Base-by-base conservation (phyloP, 768 basidiomycete species). In the Nidula microcarpa region DNA sequence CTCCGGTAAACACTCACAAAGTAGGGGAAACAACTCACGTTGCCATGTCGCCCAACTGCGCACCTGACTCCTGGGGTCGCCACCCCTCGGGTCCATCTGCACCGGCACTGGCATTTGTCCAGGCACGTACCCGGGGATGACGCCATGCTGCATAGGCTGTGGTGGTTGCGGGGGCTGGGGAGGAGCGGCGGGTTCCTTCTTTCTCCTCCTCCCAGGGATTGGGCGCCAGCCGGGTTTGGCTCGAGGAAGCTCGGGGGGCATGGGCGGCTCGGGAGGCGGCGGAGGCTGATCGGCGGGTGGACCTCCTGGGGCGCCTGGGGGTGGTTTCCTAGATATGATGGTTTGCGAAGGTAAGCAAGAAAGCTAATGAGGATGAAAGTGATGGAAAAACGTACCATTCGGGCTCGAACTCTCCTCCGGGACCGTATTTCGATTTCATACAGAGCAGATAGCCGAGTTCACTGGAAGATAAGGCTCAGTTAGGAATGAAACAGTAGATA, bases 381-480 rank as follows among this genome's bases (percentile, higher is more conserved):
- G 23, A 3, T 3, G 23, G 3, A 23, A 23, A 23, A 23, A 23
- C 23, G 23, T 3, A 23, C 91, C 91, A 93, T n/a, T 89, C 84
- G 6, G 86, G 80, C 61, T 91, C 87, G 62, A 88, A 94, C 65
- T 91, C 86, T 49, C 91, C 91, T 52, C 89, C 90, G n/a, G 89
- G 84, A 5, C 85, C 86, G 58, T 91, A 89, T 63, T 88, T 88
- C 39, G 87, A 77, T 65, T 82, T 84, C 76, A 87, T 75, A 59
- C 76, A 74, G 55, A 93, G 67, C 23, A 94, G 72, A 53, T 76
- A 81, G 30, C 87, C 91, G 52, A 94, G 76, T 74, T 92, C 89
- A 60, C 91, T 91, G 44, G 44, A 46, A n/a, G 18, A 57, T 9
- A 57, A 36, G 43, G 39, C 39, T 23, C 23, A 6, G 0, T 33